Conservation (phyloP, 176 grass and related monocot genomes). For the Tillandsia leiboldiana region DNA sequence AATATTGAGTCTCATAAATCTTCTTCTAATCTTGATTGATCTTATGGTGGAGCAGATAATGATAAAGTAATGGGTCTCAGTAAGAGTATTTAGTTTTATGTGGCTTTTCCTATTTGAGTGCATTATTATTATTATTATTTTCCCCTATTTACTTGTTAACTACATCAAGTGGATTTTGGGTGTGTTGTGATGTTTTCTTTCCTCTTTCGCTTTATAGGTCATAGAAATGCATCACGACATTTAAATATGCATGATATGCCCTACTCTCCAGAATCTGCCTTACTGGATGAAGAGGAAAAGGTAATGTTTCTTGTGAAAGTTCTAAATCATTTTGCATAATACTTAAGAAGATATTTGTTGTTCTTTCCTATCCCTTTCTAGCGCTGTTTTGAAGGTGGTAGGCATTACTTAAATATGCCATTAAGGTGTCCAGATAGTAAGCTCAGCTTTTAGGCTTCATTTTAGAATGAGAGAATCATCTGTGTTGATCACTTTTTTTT, state of each 20-base stretch:
- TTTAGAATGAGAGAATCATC: no score
- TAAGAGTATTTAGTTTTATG: background rate
- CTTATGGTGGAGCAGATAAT: background rate
- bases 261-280: slow-evolving; percentile 30
- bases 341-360: background rate
- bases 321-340: slow-evolving; percentile 11
- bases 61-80: background rate
- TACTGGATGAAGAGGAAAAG: slow-evolving; percentile 28
- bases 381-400: no score
- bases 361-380: no score
- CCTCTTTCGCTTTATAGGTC: slow-evolving; percentile 3
- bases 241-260: slow-evolving; percentile 36
- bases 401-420: no score
- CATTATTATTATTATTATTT: background rate
- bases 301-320: slow-evolving; percentile 26
- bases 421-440: no score
- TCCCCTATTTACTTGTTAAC: slow-evolving; percentile 6
- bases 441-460: no score
- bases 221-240: slow-evolving; percentile 6
- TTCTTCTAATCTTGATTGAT: background rate
- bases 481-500: no score
- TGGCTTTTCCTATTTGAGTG: background rate
- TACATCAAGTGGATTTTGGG: slow-evolving; percentile 20
- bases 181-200: background rate
- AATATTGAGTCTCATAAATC: background rate